phyloP scores from a whole-genome alignment of 495 filamentous ascomycete genomes.

The Cudoniella acicularis region DNA sequence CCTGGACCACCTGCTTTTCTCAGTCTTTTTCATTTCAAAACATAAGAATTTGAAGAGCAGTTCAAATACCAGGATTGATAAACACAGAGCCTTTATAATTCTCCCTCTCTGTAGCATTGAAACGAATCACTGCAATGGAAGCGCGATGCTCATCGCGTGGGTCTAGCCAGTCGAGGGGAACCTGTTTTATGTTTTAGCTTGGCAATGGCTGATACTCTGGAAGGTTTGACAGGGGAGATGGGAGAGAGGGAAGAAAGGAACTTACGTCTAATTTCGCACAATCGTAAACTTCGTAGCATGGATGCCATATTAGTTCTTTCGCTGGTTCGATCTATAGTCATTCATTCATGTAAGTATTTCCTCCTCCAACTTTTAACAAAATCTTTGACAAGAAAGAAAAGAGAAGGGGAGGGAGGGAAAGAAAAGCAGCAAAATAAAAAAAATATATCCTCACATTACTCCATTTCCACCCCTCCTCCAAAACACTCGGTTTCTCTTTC shows the following conservation, averaged over 20 bases:
- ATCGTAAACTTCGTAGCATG: constrained; percentile 26
- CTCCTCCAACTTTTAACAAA: too few relatives aligned
- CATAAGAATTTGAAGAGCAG: background rate
- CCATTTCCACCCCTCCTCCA: background rate
- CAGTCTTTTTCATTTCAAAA: background rate
- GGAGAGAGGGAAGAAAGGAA: constrained; percentile 23
- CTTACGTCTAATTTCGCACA: constrained; percentile 37
- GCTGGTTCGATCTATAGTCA: constrained; percentile 29
- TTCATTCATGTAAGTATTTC: too few relatives aligned
- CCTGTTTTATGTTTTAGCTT: constrained; percentile 5
- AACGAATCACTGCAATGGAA: constrained; percentile 40
- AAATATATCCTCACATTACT: background rate
- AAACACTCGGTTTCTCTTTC: background rate
- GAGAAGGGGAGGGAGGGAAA: too few relatives aligned
- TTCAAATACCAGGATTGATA: constrained; percentile 50
- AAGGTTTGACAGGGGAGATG: too few relatives aligned
- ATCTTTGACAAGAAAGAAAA: too few relatives aligned
- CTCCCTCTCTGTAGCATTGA: constrained; percentile 36
- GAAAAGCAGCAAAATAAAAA: too few relatives aligned
- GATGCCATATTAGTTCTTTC: constrained; percentile 27
- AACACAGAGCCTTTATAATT: constrained; percentile 44
- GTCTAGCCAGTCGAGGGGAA: constrained; percentile 46
- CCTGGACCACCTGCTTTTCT: constrained; percentile 39
- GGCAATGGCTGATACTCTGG: background rate
- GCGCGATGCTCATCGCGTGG: constrained; percentile 35